These are phyloP conservation scores for Naganishia albida DNA, from an alignment of 1,284 basidiomycete species.

Conservation along the genomic window DNA sequence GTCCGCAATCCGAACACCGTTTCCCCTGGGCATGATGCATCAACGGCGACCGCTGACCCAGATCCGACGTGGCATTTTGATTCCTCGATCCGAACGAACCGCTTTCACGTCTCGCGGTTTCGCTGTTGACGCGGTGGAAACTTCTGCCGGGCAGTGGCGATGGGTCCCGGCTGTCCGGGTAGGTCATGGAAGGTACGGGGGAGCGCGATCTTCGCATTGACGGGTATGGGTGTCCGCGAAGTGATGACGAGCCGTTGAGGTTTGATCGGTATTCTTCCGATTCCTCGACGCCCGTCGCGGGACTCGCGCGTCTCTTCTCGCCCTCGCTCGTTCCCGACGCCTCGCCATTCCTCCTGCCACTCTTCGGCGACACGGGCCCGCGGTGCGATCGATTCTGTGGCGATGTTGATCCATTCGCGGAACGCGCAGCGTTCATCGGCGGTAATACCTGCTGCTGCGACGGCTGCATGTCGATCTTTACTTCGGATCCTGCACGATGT, in stretches of 20 bases:
- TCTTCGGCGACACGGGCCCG: background rate
- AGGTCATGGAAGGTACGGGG: background rate
- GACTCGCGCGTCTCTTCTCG: slow-evolving; percentile 1
- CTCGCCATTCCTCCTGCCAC: background rate
- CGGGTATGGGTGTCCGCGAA: slow-evolving; percentile 2
- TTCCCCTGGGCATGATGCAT: slow-evolving; percentile 2
- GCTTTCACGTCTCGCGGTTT: slow-evolving; percentile 5
- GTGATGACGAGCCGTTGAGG: background rate
- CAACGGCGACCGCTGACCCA: slow-evolving; percentile 1
- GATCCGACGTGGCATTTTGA: slow-evolving; percentile 1
- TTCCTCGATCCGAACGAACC: background rate
- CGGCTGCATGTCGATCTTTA: background rate
- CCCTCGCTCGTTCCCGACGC: background rate
- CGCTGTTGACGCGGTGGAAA: background rate
- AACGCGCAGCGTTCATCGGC: slow-evolving; percentile 1
- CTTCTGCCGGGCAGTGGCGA: background rate
- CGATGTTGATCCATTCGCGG: background rate
- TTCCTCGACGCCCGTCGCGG: background rate
- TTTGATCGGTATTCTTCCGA: slow-evolving; percentile 3
- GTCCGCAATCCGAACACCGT: slow-evolving; percentile 16
- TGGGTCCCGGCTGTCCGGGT: slow-evolving; percentile 14
- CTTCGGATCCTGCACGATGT: slow-evolving; percentile 20
- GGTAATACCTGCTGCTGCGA: background rate
- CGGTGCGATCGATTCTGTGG: background rate
- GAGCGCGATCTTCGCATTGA: slow-evolving; percentile 16